Evolutionary conservation across 2,329 filamentous ascomycete species (phyloP).

Genomic region (Colletotrichum filicis): DNA sequence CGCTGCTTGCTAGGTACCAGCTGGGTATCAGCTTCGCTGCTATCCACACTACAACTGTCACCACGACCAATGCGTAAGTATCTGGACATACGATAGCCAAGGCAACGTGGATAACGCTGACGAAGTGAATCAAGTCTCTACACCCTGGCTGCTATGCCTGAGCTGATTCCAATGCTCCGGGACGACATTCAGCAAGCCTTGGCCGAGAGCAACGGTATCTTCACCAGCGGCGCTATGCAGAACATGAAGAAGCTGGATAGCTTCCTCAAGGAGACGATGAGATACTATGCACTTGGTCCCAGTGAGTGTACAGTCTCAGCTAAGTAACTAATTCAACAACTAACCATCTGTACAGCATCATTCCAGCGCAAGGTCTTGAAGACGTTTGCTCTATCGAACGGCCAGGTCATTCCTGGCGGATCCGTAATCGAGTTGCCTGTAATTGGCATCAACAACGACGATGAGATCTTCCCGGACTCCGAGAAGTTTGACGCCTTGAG

Average conservation of each 20-base stretch:
- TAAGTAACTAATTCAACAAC: constrained; percentile 40
- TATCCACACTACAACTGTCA: constrained; percentile 62
- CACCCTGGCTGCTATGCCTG: constrained; percentile 60
- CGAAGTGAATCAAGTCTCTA: constrained; percentile 52
- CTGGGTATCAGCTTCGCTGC: constrained; percentile 59
- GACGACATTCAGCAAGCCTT: constrained; percentile 58
- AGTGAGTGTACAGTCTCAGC: constrained; percentile 46
- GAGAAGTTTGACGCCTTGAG: constrained; percentile 37
- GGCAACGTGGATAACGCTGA: background rate
- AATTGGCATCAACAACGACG: constrained; percentile 49
- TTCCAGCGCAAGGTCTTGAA: constrained; percentile 63
- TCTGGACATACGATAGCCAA: background rate
- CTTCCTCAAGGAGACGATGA: constrained; percentile 51
- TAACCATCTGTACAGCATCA: constrained; percentile 42
- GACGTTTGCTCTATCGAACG: constrained; percentile 63
- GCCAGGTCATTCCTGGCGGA: constrained; percentile 58
- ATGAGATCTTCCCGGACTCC: constrained; percentile 46
- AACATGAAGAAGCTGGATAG: constrained; percentile 54
- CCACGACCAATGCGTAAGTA: constrained; percentile 54
- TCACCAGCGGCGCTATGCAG: constrained; percentile 47
- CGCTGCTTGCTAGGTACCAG: constrained; percentile 54
- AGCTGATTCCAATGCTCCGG: constrained; percentile 61
- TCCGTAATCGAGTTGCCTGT: constrained; percentile 54
- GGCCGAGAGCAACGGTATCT: constrained; percentile 45
- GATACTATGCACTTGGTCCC: constrained; percentile 43